A percentile compares a stretch with the other conserved stretches of the same genome.
phyloP scores from a whole-genome alignment of 1,139 yeast genomes.

The Yamadazyma atlantica region DNA sequence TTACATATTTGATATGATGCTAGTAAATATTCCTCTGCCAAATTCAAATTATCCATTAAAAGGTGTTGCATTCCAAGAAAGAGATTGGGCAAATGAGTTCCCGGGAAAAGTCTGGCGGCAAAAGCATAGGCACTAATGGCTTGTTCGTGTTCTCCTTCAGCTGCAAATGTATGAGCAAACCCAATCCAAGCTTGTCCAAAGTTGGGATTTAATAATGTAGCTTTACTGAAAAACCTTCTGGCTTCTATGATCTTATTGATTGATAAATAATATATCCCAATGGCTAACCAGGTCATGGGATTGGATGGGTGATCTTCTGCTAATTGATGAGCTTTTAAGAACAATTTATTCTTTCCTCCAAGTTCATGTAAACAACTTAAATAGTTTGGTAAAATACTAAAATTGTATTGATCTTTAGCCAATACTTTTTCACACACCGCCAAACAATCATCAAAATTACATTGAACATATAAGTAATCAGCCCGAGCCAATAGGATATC shows the following conservation, averaged over 20 bases:
- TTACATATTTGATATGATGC: constrained; percentile 79
- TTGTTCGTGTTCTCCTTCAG: constrained; percentile 98
- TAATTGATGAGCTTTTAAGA: constrained; percentile 77
- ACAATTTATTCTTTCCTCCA: constrained; percentile 79
- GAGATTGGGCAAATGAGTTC: constrained; percentile 86
- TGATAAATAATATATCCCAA: constrained; percentile 84
- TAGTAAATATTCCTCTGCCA: constrained; percentile 83
- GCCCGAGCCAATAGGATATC: constrained; percentile 73
- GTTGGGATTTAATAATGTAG: constrained; percentile 84
- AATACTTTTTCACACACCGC: constrained; percentile 68
- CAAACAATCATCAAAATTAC: constrained; percentile 77
- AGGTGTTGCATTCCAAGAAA: constrained; percentile 96
- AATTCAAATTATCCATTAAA: constrained; percentile 75
- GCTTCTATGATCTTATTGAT: constrained; percentile 79
- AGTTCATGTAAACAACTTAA: constrained; percentile 84
- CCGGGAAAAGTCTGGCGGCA: constrained; percentile 91
- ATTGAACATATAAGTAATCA: constrained; percentile 71
- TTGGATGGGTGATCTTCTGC: constrained; percentile 84
- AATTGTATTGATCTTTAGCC: constrained; percentile 66
- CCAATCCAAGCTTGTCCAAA: constrained; percentile 98
- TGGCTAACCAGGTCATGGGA: constrained; percentile 89
- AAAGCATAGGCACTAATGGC: constrained; percentile 97
- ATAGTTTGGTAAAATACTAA: constrained; percentile 75
- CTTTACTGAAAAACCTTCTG: constrained; percentile 81
- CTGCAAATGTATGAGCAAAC: constrained; percentile 96